Base-by-base conservation (phyloP, 1,139 yeast species). In the Geotrichum bryndzae region DNA sequence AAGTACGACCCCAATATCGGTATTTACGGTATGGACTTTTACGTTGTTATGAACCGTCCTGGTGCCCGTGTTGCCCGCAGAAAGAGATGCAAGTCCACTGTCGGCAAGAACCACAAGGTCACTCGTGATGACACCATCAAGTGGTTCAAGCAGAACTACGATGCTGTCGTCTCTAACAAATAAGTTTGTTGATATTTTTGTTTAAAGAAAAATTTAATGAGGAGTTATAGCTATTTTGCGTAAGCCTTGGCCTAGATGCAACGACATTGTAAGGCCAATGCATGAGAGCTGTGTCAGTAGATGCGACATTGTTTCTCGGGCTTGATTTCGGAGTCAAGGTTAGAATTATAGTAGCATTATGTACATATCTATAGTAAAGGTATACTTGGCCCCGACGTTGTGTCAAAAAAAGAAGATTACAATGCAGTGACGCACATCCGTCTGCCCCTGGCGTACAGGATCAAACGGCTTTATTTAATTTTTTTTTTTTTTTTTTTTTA, bases 11-110 rank as follows among this genome's bases (percentile, higher is more conserved):
- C 99, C 82, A 86, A 90, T 79, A 95, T 94, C 78, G 99, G 99
- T 82, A 94, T 94, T 81, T 95, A 94, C 94, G 99, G 99, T 87
- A 94, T 94, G 99, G 99, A 94, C 84, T 94, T 94, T 88, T 95
- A 91, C 94, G 94, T 94, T 79, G 97, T 92, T 79, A 84, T 94
- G 85, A 97, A 97, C 80, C 92, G 99, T 85, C 96, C 97, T 78
- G 99, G 99, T 84, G 88, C 86, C 85, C 91, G 99, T 85, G 89
- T 94, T 73, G 86, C 98, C 78, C 94, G 97, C 86, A 94, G 99
- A 88, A 94, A 94, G 96, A 90, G 96, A 86, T 84, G 90, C 79
- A 84, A 87, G 80, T 83, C 92, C 76, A 84, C 82, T 74, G 83
- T 94, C 74, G 99, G 99, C 83, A 87, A 88, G 86, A 76, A 84